phyloP scores from a whole-genome alignment of 116 monocot species.

The Posidonia oceanica region DNA sequence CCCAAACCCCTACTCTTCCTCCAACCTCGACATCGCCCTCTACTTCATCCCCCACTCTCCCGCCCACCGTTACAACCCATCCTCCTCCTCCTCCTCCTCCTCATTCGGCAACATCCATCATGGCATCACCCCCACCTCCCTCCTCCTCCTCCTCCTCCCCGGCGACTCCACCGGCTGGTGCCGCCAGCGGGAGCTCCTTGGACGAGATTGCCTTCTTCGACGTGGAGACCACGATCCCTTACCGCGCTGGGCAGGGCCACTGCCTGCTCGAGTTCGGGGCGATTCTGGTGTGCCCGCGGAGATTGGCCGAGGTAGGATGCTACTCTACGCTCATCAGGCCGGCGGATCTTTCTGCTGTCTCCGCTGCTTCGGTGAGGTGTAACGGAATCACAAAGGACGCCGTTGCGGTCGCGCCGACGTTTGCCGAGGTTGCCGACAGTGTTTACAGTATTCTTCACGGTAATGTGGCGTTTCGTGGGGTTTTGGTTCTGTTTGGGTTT shows the following conservation, averaged over 20 bases:
- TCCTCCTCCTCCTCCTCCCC: not conserved
- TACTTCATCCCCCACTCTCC: not conserved
- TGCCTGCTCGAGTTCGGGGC: constrained; percentile 82
- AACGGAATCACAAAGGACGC: constrained; percentile 69
- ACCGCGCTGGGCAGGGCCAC: constrained; percentile 34
- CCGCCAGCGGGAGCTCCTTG: not conserved
- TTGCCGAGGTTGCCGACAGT: constrained; percentile 55
- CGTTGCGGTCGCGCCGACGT: constrained; percentile 50
- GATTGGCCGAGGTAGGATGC: constrained; percentile 54
- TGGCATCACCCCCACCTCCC: not conserved
- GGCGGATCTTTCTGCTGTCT: constrained; percentile 37
- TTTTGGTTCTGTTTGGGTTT: not conserved
- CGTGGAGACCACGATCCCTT: constrained; percentile 82
- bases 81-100: not conserved
- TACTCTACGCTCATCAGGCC: constrained; percentile 80
- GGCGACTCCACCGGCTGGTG: not conserved
- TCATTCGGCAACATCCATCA: not conserved
- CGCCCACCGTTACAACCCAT: not conserved
- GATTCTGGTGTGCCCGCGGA: constrained; percentile 53
- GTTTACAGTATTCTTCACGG: constrained; percentile 64
- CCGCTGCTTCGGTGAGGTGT: constrained; percentile 53
- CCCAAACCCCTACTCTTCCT: not conserved
- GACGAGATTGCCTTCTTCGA: constrained; percentile 88
- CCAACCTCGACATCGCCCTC: not conserved
- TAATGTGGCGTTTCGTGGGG: not conserved